Percentiles rank a stretch among this genome's conserved stretches.
Conservation (phyloP, 2,329 filamentous ascomycete species). For the Trichothecium roseum region DNA sequence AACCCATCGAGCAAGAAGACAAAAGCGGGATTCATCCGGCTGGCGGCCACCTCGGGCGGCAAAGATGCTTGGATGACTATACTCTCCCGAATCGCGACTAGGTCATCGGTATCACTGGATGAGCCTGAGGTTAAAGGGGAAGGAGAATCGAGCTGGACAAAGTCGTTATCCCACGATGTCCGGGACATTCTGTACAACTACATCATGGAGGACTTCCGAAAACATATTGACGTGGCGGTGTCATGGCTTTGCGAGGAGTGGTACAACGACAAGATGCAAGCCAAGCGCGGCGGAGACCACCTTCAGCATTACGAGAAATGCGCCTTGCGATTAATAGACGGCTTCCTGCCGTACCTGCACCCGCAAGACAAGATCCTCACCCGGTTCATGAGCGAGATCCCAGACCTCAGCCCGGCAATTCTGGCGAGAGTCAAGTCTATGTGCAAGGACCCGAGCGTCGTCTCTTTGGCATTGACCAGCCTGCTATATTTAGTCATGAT, state of each 20-base stretch:
- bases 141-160: slow-evolving; percentile 23
- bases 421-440: slow-evolving; percentile 61
- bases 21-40: slow-evolving; percentile 67
- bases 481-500: slow-evolving; percentile 58
- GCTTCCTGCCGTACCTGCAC: slow-evolving; percentile 85
- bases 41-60: slow-evolving; percentile 77
- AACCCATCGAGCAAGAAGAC: slow-evolving; percentile 48
- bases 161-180: slow-evolving; percentile 56
- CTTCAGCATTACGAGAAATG: slow-evolving; percentile 68
- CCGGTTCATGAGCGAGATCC: slow-evolving; percentile 84
- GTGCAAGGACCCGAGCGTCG: slow-evolving; percentile 56
- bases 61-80: slow-evolving; percentile 87
- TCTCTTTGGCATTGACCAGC: slow-evolving; percentile 53
- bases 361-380: slow-evolving; percentile 82
- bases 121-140: slow-evolving; percentile 47
- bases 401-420: slow-evolving; percentile 62
- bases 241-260: slow-evolving; percentile 96
- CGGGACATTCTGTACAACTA: slow-evolving; percentile 75
- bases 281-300: slow-evolving; percentile 31
- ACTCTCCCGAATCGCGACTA: slow-evolving; percentile 73
- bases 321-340: slow-evolving; percentile 73
- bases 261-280: slow-evolving; percentile 69
- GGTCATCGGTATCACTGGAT: slow-evolving; percentile 63
- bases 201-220: slow-evolving; percentile 84
- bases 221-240: slow-evolving; percentile 80